Evolutionary conservation across 345 rosid genomes (phyloP).

Genomic region (Excoecaria agallocha): DNA sequence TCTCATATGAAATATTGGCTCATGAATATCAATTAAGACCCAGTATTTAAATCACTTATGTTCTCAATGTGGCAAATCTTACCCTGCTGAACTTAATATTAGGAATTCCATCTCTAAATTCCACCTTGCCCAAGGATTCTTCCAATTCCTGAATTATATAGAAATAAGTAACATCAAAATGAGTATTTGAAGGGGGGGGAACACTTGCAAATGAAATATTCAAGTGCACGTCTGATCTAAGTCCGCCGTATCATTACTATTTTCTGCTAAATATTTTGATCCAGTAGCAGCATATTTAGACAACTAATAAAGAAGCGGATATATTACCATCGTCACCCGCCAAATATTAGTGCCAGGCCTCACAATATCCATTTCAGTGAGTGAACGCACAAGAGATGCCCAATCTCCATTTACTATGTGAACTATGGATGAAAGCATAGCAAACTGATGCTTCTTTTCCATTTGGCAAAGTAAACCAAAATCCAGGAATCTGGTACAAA

Average conservation of each 20-base stretch:
- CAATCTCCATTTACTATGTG: conserved; percentile 95
- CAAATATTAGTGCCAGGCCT: conserved; percentile 68
- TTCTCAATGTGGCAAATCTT: conserved; percentile 31
- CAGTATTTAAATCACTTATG: not conserved
- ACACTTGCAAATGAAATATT: not conserved
- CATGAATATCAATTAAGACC: conserved; percentile 8
- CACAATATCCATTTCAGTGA: conserved; percentile 89
- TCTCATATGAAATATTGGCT: conserved; percentile 8
- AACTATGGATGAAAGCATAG: conserved; percentile 90
- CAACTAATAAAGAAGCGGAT: conserved; percentile 6
- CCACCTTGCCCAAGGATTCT: conserved; percentile 74
- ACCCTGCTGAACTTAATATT: conserved; percentile 93
- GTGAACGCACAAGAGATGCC: conserved; percentile 69
- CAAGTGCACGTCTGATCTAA: not conserved
- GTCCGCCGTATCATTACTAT: not conserved
- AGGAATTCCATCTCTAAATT: conserved; percentile 79
- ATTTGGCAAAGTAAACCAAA: conserved; percentile 91
- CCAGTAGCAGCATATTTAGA: not conserved
- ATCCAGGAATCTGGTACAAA: conserved; percentile 75
- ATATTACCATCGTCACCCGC: conserved; percentile 67
- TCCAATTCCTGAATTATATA: conserved; percentile 72
- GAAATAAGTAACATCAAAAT: conserved; percentile 14
- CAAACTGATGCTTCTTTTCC: conserved; percentile 87
- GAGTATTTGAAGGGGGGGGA: conserved; percentile 6
- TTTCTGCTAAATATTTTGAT: conserved; percentile 9